These are phyloP conservation scores for Lentinus brumalis DNA, from an alignment of 768 basidiomycete species.

Conservation along the genomic window DNA sequence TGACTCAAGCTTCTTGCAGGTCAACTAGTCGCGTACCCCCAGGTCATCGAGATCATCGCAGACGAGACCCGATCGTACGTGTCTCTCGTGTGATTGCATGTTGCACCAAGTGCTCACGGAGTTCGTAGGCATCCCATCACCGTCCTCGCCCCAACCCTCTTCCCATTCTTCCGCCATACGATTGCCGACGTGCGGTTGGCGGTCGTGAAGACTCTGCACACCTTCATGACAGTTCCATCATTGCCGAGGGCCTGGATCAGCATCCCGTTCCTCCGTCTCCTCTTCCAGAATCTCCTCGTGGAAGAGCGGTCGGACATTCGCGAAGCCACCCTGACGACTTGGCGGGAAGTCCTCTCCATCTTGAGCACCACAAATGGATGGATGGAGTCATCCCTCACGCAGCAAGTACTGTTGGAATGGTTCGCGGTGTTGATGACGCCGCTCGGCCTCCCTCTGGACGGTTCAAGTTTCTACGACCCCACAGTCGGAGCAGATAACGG, in stretches of 20 bases:
- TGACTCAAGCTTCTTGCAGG: constrained; percentile 44
- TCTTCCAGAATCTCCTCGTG: constrained; percentile 92
- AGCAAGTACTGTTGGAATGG: constrained; percentile 76
- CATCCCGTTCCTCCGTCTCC: constrained; percentile 72
- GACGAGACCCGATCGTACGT: constrained; percentile 72
- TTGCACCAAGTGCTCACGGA: constrained; percentile 6
- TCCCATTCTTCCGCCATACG: constrained; percentile 97
- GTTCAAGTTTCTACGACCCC: constrained; percentile 67
- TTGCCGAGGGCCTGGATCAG: constrained; percentile 83
- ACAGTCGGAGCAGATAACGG: constrained; percentile 47
- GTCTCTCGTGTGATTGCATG: not conserved
- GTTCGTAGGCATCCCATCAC: constrained; percentile 71
- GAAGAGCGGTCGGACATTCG: constrained; percentile 91
- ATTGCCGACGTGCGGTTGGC: constrained; percentile 91
- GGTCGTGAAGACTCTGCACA: constrained; percentile 85
- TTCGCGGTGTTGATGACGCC: constrained; percentile 89
- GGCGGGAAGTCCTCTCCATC: constrained; percentile 69
- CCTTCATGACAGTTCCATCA: constrained; percentile 78
- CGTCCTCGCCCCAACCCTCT: constrained; percentile 83
- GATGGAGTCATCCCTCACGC: constrained; percentile 55
- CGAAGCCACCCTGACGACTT: constrained; percentile 67
- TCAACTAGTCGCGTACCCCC: constrained; percentile 75
- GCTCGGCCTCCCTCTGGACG: constrained; percentile 75
- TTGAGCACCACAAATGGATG: constrained; percentile 47
- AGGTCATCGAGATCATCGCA: constrained; percentile 77